Evolutionary conservation across 73 alveolate species (phyloP).

Genomic region (Paramecium tetraurelia): DNA sequence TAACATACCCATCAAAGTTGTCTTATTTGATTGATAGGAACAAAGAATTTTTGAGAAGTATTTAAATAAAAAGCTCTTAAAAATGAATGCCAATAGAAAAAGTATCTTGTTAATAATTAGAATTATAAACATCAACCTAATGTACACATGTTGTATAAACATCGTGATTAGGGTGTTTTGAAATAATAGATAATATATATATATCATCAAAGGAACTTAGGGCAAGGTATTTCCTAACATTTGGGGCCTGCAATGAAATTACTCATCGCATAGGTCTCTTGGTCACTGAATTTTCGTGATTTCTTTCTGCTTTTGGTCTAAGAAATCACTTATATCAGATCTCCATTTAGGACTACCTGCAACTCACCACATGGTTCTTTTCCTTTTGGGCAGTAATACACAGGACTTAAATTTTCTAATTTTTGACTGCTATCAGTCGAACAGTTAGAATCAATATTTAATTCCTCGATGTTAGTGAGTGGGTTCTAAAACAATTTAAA

Average conservation of each 20-base stretch:
- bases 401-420: conserved; percentile 16
- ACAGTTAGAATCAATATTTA: conserved; percentile 17
- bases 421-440: conserved; percentile 43
- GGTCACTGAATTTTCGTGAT: conserved; percentile 43
- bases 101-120: neutral
- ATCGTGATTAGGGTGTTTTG: neutral
- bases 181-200: neutral
- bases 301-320: neutral
- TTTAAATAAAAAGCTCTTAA: neutral
- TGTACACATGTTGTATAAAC: neutral
- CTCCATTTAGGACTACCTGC: neutral
- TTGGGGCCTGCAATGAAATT: conserved; percentile 18
- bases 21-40: neutral
- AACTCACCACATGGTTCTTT: conserved; percentile 36
- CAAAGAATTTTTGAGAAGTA: neutral
- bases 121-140: neutral
- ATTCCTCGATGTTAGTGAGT: neutral
- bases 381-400: conserved; percentile 29
- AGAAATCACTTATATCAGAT: conserved; percentile 13
- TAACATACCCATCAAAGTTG: neutral
- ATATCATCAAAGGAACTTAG: conserved; percentile 2
- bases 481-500: neutral
- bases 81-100: neutral
- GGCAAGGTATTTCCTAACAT: conserved; percentile 22
- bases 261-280: conserved; percentile 50